Evolutionary conservation across 2,329 filamentous ascomycete species (phyloP), one percentile per base, ranked within the genome.

Genomic region (Trichophyton benhamiae): DNA sequence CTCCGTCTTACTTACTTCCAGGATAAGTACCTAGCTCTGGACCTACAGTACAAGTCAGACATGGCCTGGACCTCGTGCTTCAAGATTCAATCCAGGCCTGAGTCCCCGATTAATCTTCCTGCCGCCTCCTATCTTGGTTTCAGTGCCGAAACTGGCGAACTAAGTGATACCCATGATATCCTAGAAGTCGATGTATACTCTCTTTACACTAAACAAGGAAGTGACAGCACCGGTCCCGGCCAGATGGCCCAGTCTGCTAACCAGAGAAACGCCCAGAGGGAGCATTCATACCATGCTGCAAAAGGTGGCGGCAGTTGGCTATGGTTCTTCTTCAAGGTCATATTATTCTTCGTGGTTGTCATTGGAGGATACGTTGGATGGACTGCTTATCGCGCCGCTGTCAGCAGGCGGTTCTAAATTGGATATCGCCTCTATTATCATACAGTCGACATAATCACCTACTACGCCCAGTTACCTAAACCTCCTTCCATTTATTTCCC

Each of bases 151-250:
- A 97, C 94, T 15, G 94, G 94, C 71, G 92, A 99, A 79, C 83
- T 99, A 66, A 90, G 86, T 75, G 94, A 99, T 78, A 96, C 96
- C 80, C 92, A 96, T 80, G 94, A 99, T 77, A 95, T 99, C 74
- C 85, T 97, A 72, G 87, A 85, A 58, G 83, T 99, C 68, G 80
- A 85, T 65, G 87, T 92, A 62, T 88, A 87, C 79, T 99, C 96
- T 75, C 79, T 99, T 64, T 97, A 97, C 78, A 85, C 82, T 68
- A 83, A 82, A 41, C 76, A 79, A 59, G 70, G 53, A 30, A 61
- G 27, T 60, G 66, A 68, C 41, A 69, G 68, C 42, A 65, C 68
- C 59, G 65, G 66, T 53, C 65, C 67, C 61, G 68, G 67, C 60
- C 61, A 67, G 57, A 41, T 62, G 60, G 60, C 66, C 15, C 61